Conservation (phyloP, 352 stramenopile species). For the Phytophthora multivora region DNA sequence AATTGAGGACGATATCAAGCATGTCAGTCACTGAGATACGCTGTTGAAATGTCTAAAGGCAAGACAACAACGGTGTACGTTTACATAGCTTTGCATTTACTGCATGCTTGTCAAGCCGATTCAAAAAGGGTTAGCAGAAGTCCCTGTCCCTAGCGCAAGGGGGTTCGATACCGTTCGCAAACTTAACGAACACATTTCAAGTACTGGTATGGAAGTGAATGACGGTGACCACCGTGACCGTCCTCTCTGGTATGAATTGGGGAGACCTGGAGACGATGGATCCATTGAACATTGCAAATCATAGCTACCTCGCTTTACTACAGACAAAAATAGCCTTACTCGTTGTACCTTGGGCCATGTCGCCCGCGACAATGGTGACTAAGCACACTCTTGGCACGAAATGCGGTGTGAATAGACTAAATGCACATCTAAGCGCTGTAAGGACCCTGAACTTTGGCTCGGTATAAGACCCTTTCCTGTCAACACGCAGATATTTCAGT, state of each 20-base stretch:
- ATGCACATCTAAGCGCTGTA: neutral
- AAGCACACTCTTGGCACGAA: neutral
- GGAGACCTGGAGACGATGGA: neutral
- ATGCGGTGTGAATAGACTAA: neutral
- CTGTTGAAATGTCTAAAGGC: too few relatives aligned
- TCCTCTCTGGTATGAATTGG: neutral
- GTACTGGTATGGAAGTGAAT: too few relatives aligned
- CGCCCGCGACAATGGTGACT: neutral
- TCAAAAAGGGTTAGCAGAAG: too few relatives aligned
- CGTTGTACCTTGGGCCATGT: conserved; percentile 3
- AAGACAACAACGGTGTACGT: too few relatives aligned
- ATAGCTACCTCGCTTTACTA: neutral
- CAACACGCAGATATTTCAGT: neutral
- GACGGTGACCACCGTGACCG: too few relatives aligned
- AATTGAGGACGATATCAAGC: too few relatives aligned
- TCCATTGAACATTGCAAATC: neutral
- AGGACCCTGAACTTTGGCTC: neutral
- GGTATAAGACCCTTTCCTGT: neutral
- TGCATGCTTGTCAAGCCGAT: too few relatives aligned
- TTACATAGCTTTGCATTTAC: too few relatives aligned
- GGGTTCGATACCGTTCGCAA: too few relatives aligned
- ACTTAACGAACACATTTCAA: too few relatives aligned
- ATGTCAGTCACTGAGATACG: too few relatives aligned
- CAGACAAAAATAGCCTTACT: neutral
- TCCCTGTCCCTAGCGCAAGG: too few relatives aligned